Evolutionary conservation across 2,329 filamentous ascomycete species (phyloP).

Genomic region (Aureobasidium sp.): DNA sequence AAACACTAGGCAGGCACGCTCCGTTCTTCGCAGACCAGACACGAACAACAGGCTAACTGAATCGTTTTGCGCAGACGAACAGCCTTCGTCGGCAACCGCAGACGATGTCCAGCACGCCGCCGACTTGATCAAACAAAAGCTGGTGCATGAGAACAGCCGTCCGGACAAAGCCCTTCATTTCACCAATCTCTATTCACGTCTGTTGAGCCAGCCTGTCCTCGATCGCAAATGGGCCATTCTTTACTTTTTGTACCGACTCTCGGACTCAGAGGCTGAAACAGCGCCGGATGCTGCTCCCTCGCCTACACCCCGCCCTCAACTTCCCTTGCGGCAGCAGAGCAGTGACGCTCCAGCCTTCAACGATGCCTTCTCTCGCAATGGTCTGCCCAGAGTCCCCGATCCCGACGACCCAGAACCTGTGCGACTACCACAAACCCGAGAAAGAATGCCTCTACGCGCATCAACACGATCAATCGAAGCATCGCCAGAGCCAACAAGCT

Average conservation of each 20-base stretch:
- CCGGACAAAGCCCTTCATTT: slow-evolving; percentile 73
- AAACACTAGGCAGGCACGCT: slow-evolving; percentile 36
- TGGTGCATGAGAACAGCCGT: slow-evolving; percentile 69
- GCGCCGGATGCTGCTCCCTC: background rate
- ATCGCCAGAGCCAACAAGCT: background rate
- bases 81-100: slow-evolving; percentile 48
- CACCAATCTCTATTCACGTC: slow-evolving; percentile 80
- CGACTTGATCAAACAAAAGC: slow-evolving; percentile 82
- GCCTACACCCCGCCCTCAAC: background rate
- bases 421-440: slow-evolving; percentile 18
- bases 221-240: slow-evolving; percentile 96
- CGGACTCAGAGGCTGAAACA: slow-evolving; percentile 41
- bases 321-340: slow-evolving; percentile 1
- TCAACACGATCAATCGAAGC: slow-evolving; percentile 8
- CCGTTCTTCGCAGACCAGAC: slow-evolving; percentile 1
- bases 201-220: slow-evolving; percentile 85
- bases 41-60: slow-evolving; percentile 37
- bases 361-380: slow-evolving; percentile 43
- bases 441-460: slow-evolving; percentile 11
- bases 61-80: slow-evolving; percentile 18
- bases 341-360: slow-evolving; percentile 30
- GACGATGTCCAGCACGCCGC: slow-evolving; percentile 85
- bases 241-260: slow-evolving; percentile 78
- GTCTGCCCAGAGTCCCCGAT: slow-evolving; percentile 34
- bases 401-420: slow-evolving; percentile 23